Evolutionary conservation across 2,329 filamentous ascomycete species (phyloP).

Genomic region (Aspergillus sergii): DNA sequence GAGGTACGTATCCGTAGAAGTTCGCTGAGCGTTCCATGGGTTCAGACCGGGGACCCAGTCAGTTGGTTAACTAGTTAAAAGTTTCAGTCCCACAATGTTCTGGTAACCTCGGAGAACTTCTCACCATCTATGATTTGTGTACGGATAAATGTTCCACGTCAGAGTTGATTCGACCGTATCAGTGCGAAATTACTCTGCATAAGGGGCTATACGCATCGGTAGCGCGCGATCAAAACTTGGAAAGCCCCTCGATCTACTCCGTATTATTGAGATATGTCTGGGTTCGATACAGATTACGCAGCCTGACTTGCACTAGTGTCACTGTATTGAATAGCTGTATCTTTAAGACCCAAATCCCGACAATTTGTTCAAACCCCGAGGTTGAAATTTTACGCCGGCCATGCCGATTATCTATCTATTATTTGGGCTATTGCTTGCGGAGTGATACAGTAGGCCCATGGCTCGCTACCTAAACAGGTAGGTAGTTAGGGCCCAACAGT

Average conservation of each 20-base stretch:
- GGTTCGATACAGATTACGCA: background rate
- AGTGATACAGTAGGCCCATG: background rate
- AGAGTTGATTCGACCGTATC: background rate
- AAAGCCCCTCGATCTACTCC: background rate
- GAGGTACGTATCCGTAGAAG: background rate
- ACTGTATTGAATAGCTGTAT: background rate
- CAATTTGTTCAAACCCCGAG: background rate
- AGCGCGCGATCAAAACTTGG: background rate
- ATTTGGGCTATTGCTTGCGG: background rate
- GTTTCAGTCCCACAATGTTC: background rate
- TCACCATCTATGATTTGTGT: background rate
- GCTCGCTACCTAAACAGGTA: background rate
- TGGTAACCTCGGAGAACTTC: background rate
- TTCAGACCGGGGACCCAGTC: background rate
- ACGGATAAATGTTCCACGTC: background rate
- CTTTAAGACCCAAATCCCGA: background rate
- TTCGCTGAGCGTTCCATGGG: background rate
- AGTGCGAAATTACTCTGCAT: background rate
- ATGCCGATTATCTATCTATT: background rate
- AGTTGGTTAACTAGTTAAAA: background rate
- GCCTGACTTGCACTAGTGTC: background rate
- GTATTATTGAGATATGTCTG: background rate
- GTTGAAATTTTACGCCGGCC: background rate
- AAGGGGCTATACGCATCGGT: background rate
- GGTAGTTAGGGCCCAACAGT: background rate